Conservation (phyloP, 2,329 filamentous ascomycete species). For the Colletotrichum viniferum region DNA sequence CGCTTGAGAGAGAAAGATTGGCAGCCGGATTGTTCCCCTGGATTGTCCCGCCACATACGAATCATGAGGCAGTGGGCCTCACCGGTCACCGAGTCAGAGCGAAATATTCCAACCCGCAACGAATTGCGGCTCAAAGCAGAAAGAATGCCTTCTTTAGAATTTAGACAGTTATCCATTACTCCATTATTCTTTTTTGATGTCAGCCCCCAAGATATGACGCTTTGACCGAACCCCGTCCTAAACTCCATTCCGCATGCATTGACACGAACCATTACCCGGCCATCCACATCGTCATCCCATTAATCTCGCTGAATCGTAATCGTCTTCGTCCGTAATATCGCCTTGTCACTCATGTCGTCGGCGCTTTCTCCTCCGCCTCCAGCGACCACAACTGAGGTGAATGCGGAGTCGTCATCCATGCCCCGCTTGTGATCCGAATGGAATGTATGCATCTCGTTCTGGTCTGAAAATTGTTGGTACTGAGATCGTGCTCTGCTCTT, state of each 20-base stretch:
- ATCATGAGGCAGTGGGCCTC: neutral
- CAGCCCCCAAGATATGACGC: neutral
- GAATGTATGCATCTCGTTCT: slow-evolving; percentile 8
- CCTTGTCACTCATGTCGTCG: slow-evolving; percentile 29
- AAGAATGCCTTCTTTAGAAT: neutral
- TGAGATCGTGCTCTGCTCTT: neutral
- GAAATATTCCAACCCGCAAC: neutral
- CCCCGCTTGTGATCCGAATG: neutral
- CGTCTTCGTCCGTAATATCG: slow-evolving; percentile 29
- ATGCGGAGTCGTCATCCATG: neutral
- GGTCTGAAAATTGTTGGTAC: slow-evolving; percentile 8
- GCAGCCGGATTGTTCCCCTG: accelerated
- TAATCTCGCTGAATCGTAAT: slow-evolving; percentile 22
- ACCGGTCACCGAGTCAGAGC: neutral
- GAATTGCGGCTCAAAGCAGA: neutral
- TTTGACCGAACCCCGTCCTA: neutral
- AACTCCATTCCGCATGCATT: neutral
- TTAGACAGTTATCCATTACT: neutral
- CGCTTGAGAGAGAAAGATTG: neutral
- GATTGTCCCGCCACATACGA: neutral
- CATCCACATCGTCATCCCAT: neutral
- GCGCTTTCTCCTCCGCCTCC: neutral
- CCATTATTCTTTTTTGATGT: neutral
- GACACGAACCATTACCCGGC: neutral
- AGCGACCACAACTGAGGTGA: slow-evolving; percentile 15